Evolutionary conservation across 495 filamentous ascomycete genomes (phyloP), one percentile per base, ranked within the genome.

Genomic region (Rusavskia elegans): DNA sequence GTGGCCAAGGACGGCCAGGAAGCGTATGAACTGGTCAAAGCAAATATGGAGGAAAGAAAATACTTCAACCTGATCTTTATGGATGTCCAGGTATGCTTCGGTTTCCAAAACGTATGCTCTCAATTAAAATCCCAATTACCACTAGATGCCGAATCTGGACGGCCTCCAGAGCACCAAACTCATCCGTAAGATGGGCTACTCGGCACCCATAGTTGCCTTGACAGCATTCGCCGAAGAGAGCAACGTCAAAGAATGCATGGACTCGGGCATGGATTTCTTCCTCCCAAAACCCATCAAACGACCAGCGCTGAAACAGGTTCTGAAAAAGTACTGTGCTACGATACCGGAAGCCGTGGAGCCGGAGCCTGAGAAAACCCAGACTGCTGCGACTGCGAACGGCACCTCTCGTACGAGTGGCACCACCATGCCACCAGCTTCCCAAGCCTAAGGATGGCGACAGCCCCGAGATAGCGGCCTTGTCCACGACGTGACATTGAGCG

Each of bases 161-260:
- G 89, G 89, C 5, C 73, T 95, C 23, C 79, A 94, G 63, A 88
- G 83, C 45, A 95, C 89, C 0, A 75, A 84, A n/a, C 72, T 92
- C 16, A 95, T 95, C 54, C 78, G 89, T 5, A 69, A 87, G 56
- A 83, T 90, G 69, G 89, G 89, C 13, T 96, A 89, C 62, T 80
- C 76, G 20, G 84, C 84, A 5, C 89, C 89, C 7, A 96, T 96
- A 56, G 88, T 96, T 11, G 89, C 89, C 3, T 66, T 96, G 40
- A 92, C 87, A 25, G 89, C 89, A 0, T 95, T 94, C 63, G 77
- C 86, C 13, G 89, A 95, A 60, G 88, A 92, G 59, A 83, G 78
- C 65, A 95, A 95, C 59, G 80, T 92, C 53, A 85, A 83, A 61
- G 82, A 89, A 54, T 92, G 84, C 59, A 81, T 85, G 69, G 80